Evolutionary conservation across 169 alveolate species (phyloP).

Genomic region (Cryptosporidium parvum): DNA sequence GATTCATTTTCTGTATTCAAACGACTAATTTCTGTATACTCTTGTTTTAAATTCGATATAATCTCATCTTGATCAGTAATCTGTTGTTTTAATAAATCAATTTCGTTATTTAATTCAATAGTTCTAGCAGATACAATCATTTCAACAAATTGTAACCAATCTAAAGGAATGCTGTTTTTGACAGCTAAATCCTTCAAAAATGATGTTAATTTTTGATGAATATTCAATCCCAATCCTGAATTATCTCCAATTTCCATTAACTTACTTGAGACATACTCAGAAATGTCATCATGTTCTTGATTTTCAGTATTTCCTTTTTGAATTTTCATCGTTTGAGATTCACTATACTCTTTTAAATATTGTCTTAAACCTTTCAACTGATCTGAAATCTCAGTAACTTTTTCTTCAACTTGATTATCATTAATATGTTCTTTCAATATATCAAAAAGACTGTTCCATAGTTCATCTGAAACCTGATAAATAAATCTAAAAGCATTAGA

Average conservation of each 20-base stretch:
- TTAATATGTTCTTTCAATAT: neutral
- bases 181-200: conserved; percentile 45
- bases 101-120: conserved; percentile 30
- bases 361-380: conserved; percentile 41
- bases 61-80: neutral
- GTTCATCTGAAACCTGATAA: conserved; percentile 54
- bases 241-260: conserved; percentile 57
- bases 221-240: neutral
- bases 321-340: neutral
- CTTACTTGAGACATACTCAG: conserved; percentile 47
- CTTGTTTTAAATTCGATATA: conserved; percentile 11
- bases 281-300: conserved; percentile 26
- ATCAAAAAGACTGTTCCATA: conserved; percentile 31
- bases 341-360: conserved; percentile 36
- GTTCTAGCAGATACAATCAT: conserved; percentile 18
- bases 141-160: conserved; percentile 56
- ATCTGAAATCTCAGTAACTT: conserved; percentile 2
- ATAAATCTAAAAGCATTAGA: conserved; percentile 66
- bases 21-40: conserved; percentile 1
- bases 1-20: conserved; percentile 14
- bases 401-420: conserved; percentile 1
- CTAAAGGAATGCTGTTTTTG: conserved; percentile 33
- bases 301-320: neutral
- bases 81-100: conserved; percentile 6
- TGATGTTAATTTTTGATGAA: neutral